phyloP scores from a whole-genome alignment of 192 early-diverging fungal genomes.

The Entophlyctis luteolus region DNA sequence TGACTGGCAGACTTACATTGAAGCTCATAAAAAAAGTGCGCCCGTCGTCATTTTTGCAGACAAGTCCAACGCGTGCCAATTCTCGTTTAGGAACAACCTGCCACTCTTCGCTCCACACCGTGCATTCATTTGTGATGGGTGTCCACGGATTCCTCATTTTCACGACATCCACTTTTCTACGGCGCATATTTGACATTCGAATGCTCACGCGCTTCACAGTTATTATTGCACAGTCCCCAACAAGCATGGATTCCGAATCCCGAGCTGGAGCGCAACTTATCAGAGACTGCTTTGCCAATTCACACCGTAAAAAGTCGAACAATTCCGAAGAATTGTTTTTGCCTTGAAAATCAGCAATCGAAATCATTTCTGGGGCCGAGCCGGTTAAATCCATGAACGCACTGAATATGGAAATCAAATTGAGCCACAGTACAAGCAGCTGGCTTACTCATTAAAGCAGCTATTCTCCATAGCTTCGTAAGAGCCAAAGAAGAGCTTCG shows the following conservation, averaged over 20 bases:
- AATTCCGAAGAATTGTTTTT: neutral
- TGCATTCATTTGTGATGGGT: neutral
- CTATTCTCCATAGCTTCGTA: slow-evolving; percentile 36
- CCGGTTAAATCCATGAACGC: slow-evolving; percentile 10
- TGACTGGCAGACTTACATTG: slow-evolving; percentile 20
- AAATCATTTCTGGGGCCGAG: slow-evolving; percentile 43
- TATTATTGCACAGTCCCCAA: slow-evolving; percentile 26
- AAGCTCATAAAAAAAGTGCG: slow-evolving; percentile 51
- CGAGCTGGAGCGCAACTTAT: slow-evolving; percentile 40
- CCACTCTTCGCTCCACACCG: slow-evolving; percentile 42
- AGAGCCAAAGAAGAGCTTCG: slow-evolving; percentile 40
- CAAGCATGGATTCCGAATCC: neutral
- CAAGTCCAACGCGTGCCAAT: slow-evolving; percentile 35
- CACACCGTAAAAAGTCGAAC: slow-evolving; percentile 25
- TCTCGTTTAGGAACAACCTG: slow-evolving; percentile 27
- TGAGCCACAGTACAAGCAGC: neutral
- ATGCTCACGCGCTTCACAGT: slow-evolving; percentile 26
- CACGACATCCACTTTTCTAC: slow-evolving; percentile 26
- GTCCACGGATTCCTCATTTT: slow-evolving; percentile 46
- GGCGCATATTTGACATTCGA: slow-evolving; percentile 27
- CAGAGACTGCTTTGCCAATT: slow-evolving; percentile 17
- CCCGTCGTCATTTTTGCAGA: slow-evolving; percentile 23
- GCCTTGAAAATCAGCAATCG: slow-evolving; percentile 24
- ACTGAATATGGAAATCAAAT: neutral
- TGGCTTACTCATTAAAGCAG: slow-evolving; percentile 8